These are phyloP conservation scores for Amphibolis antarctica DNA, from an alignment of 106 monocot species.

Conservation along the genomic window DNA sequence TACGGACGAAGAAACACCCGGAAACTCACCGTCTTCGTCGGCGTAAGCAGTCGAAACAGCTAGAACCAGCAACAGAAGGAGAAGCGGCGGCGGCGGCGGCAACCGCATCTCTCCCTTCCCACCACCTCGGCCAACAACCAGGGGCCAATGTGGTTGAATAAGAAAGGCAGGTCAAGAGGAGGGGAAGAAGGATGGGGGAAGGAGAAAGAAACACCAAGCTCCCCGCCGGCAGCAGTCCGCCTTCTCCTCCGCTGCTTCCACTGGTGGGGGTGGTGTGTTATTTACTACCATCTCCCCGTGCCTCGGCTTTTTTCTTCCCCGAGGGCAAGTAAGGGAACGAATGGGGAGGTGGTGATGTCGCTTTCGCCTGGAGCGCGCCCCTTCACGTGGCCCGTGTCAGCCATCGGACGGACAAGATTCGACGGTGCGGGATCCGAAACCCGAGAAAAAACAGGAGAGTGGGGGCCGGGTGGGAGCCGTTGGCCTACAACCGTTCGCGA, in stretches of 20 bases:
- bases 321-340: neutral
- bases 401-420: neutral
- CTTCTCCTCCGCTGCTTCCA: neutral
- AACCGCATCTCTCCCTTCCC: neutral
- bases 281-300: too few species aligned
- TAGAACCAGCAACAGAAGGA: neutral
- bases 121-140: neutral
- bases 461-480: neutral
- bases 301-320: neutral
- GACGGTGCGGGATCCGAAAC: neutral
- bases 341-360: neutral
- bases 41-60: neutral
- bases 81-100: neutral
- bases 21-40: neutral
- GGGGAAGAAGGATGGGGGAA: neutral
- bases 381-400: conserved; percentile 6
- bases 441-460: too few species aligned
- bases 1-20: neutral
- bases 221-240: too few species aligned
- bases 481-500: too few species aligned
- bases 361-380: neutral
- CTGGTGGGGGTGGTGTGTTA: neutral
- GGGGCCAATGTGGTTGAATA: neutral
- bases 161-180: neutral
- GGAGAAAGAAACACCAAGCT: neutral